Evolutionary conservation across 805 yeast genomes (phyloP).

Genomic region (Candida suzukii): DNA sequence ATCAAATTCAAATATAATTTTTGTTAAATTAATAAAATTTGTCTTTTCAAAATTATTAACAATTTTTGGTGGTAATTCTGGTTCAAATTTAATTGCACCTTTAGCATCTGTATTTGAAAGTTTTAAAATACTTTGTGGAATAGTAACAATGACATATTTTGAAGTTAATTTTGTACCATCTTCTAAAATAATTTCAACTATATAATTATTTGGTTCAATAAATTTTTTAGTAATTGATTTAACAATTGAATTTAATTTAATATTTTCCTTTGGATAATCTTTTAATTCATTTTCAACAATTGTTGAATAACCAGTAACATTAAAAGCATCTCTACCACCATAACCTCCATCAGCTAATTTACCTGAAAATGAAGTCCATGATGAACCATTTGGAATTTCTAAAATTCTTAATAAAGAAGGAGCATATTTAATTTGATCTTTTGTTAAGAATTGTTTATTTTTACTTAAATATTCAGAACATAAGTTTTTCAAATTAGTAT

Average conservation of each 20-base stretch:
- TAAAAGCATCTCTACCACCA: slow-evolving; percentile 27
- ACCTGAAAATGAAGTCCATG: slow-evolving; percentile 24
- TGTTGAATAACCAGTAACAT: slow-evolving; percentile 17
- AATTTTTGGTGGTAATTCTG: slow-evolving; percentile 28
- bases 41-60: slow-evolving; percentile 22
- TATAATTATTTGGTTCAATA: slow-evolving; percentile 2
- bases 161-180: slow-evolving; percentile 11
- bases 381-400: slow-evolving; percentile 22
- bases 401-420: slow-evolving; percentile 20
- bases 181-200: slow-evolving; percentile 11
- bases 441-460: slow-evolving; percentile 12
- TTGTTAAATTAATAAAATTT: slow-evolving; percentile 33
- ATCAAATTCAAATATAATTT: slow-evolving; percentile 40
- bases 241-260: slow-evolving; percentile 15
- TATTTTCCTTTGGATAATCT: slow-evolving; percentile 15
- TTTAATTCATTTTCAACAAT: slow-evolving; percentile 21
- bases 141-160: slow-evolving; percentile 38
- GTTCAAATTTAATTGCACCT: slow-evolving; percentile 25
- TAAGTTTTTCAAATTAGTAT: slow-evolving; percentile 17
- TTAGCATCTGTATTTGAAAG: slow-evolving; percentile 19
- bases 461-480: slow-evolving; percentile 15
- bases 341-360: slow-evolving; percentile 17
- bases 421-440: slow-evolving; percentile 20
- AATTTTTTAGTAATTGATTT: slow-evolving; percentile 19
- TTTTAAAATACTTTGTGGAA: slow-evolving; percentile 41